Evolutionary conservation across 1,139 yeast species (phyloP), one percentile per base, ranked within the genome.

Genomic region (Starmera stellimalicola): DNA sequence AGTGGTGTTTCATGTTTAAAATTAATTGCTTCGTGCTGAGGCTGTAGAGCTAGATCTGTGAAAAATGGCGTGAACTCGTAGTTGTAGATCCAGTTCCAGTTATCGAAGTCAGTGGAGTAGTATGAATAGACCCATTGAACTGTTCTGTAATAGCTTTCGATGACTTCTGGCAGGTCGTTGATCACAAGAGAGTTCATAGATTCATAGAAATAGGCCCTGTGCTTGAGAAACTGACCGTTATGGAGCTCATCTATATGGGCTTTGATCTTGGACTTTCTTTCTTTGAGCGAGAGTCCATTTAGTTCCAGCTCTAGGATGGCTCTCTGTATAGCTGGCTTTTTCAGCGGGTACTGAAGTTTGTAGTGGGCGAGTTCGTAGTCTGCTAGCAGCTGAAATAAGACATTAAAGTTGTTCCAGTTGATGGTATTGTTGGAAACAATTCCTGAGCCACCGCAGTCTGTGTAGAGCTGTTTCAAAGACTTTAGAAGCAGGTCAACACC

Each of bases 121-220:
- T 47, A 47, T 14, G 33, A 30, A 7, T 32, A 8, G 1, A 44
- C 29, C 43, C 49, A 42, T 16, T 34, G 32, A 15, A 47, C 31
- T 3, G 43, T 40, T 6, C 31, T 15, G 2, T 39, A 4, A 16
- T 40, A 46, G 2, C 36, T 37, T 6, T 22, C 6, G 2, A 33
- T 20, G 1, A 41, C 26, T 4, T 26, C 7, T 3, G 16, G 22
- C 5, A 37, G 19, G 14, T 37, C 32, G n/a, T 22, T 5, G 17
- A 16, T 7, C 27, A 18, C 7, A 10, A 14, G 6, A 2, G 12
- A 11, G 10, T 16, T 26, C 10, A 11, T 10, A 5, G 16, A 14
- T 26, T 26, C 17, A 26, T 26, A 26, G 8, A 7, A 16, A 14
- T 16, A 5, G 9, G 12, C 6, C 10, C 16, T 26, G 12, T 14